Conservation (phyloP, 192 early-diverging fungal genomes). For the Cladochytrium replicatum region DNA sequence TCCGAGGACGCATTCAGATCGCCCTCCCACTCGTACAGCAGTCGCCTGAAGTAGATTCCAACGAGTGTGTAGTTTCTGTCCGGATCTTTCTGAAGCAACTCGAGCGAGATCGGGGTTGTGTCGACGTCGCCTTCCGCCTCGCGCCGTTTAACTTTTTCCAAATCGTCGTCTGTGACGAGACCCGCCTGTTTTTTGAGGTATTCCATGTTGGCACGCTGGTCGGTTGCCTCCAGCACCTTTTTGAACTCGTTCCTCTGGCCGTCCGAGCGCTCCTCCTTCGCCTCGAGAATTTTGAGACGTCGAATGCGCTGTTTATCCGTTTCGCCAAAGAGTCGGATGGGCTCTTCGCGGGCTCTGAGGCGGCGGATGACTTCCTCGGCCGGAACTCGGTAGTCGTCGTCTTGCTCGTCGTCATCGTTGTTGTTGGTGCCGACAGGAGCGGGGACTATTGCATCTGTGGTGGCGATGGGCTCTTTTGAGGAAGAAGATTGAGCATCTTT, state of each 20-base stretch:
- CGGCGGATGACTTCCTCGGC: constrained; percentile 70
- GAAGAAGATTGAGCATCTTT: too few species aligned
- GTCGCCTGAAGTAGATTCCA: constrained; percentile 73
- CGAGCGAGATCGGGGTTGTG: constrained; percentile 57
- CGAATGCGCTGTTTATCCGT: constrained; percentile 63
- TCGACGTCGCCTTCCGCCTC: constrained; percentile 50
- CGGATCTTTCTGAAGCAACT: constrained; percentile 65
- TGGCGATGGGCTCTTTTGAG: too few species aligned
- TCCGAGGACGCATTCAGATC: constrained; percentile 65
- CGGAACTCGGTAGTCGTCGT: constrained; percentile 44
- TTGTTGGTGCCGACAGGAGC: too few species aligned
- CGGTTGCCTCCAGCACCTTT: constrained; percentile 69
- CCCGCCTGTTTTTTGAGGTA: constrained; percentile 49
- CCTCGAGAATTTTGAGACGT: constrained; percentile 71
- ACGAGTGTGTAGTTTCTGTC: constrained; percentile 65
- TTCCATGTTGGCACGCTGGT: constrained; percentile 65
- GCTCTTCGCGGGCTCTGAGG: constrained; percentile 75
- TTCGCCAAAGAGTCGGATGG: constrained; percentile 90
- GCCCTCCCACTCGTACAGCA: constrained; percentile 80
- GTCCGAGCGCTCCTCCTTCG: constrained; percentile 62
- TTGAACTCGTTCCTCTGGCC: constrained; percentile 93
- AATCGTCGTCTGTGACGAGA: constrained; percentile 27
- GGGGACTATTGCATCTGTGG: too few species aligned
- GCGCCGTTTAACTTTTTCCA: constrained; percentile 33
- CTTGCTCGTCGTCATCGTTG: constrained; percentile 15